Evolutionary conservation across 2,329 filamentous ascomycete genomes (phyloP).

Genomic region (Aureobasidium sp.): DNA sequence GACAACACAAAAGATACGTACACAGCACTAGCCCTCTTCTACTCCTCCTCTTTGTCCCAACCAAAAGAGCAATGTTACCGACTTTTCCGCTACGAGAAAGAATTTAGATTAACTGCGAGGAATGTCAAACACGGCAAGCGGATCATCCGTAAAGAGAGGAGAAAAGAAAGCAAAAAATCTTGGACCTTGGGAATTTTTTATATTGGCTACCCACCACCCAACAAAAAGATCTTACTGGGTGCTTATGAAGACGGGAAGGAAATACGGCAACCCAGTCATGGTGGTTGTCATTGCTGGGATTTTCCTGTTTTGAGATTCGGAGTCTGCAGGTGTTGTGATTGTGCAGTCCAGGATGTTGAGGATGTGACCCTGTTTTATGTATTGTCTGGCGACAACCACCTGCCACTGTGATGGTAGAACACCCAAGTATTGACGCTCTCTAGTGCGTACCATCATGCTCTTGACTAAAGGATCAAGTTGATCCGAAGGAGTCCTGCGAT

Average conservation of each 20-base stretch:
- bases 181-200: conserved; percentile 8
- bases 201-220: conserved; percentile 4
- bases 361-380: not conserved
- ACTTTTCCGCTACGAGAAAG: no score
- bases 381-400: not conserved
- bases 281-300: not conserved
- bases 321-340: not conserved
- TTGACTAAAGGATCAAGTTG: no score
- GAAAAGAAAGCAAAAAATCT: conserved; percentile 7
- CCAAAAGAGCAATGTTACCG: no score
- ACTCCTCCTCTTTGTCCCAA: no score
- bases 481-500: no score
- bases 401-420: no score
- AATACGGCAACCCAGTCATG: not conserved
- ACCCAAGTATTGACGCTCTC: no score
- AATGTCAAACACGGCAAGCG: conserved; percentile 12
- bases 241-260: conserved; percentile 1
- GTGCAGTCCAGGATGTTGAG: not conserved
- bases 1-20: conserved; percentile 6
- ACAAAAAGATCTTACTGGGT: not conserved
- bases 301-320: not conserved
- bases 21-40: conserved; percentile 1
- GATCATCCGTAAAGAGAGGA: not conserved
- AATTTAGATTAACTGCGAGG: conserved; percentile 11
- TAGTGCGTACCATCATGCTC: no score